phyloP scores from a whole-genome alignment of 768 basidiomycete species.

The Leccinum fibrillosum region DNA sequence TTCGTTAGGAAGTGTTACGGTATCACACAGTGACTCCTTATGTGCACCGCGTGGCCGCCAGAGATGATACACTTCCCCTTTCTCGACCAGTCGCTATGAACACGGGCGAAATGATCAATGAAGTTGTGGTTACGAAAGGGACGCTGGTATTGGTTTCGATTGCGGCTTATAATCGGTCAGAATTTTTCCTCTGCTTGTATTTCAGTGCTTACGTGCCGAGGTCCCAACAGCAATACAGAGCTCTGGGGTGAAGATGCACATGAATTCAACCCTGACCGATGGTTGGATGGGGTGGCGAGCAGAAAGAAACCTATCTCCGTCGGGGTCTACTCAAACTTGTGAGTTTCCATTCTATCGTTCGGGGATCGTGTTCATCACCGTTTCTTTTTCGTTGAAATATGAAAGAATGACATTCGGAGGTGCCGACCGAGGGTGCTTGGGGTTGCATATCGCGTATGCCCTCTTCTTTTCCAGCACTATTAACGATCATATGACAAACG shows the following conservation, averaged over 20 bases:
- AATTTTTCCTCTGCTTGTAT: no score
- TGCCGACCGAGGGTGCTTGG: constrained; percentile 26
- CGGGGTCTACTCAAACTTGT: constrained; percentile 32
- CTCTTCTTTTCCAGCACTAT: not conserved
- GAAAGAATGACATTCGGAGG: constrained; percentile 17
- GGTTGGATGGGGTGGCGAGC: constrained; percentile 19
- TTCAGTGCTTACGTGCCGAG: not conserved
- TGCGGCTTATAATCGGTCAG: constrained; percentile 53
- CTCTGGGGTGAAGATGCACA: constrained; percentile 33
- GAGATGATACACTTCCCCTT: constrained; percentile 58
- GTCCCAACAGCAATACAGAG: constrained; percentile 21
- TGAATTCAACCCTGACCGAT: constrained; percentile 30
- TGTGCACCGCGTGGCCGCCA: constrained; percentile 45
- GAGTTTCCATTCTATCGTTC: not conserved
- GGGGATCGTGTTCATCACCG: not conserved
- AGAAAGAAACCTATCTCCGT: constrained; percentile 19
- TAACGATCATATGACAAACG: not conserved
- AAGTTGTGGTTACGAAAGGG: constrained; percentile 49
- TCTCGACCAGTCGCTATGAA: constrained; percentile 46
- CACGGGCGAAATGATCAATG: constrained; percentile 40
- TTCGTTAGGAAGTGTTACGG: constrained; percentile 42
- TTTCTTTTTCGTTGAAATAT: not conserved
- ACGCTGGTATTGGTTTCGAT: constrained; percentile 44
- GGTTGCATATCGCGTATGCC: not conserved
- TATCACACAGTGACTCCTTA: constrained; percentile 49